Evolutionary conservation across 2,329 filamentous ascomycete species (phyloP), one percentile per base, ranked within the genome.

Genomic region (Cercospora sojina): DNA sequence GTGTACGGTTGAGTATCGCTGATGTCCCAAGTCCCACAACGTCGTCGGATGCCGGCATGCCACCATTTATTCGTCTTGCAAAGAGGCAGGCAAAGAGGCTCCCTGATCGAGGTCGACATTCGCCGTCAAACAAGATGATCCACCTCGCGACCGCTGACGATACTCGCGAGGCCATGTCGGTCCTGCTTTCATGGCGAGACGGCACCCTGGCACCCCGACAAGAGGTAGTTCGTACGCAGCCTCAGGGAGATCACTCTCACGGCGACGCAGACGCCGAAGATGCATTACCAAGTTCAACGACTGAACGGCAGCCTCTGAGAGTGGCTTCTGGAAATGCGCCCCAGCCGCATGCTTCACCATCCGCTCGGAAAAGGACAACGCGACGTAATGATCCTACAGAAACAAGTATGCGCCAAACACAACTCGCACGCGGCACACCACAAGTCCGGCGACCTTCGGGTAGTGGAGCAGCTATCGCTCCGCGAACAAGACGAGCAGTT

Each of bases 41-140:
- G 74, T 70, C 80, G 67, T 67, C 73, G 20, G 69, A 69, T 3
- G 72, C 49, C 69, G 69, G 32, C 64, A 71, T 64, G 70, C 80
- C 87, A 8, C 81, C 81, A 23, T 88, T 88, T 62, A 77, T 89
- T 5, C 81, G 81, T 61, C 74, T 89, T 65, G 87, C 87, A 35
- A 80, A 81, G 29, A 82, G 87, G 67, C 79, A 81, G 70, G 84
- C 81, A 58, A 82, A 83, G 8, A 80, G 78, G 47, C 79, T 80
- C 56, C 74, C 77, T 25, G 81, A 86, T 71, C 73, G 77, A 71
- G 85, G 83, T 38, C 81, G 85, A 63, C 81, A 83, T 70, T 84
- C 82, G 51, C 85, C 83, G 16, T 79, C 77, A 23, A 76, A 78
- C 59, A 87, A 88, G 70, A 78, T 83, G 41, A 79, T 88, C 59